These are phyloP conservation scores for Gastrodia elata DNA, from an alignment of 106 monocot genomes.

Conservation along the genomic window DNA sequence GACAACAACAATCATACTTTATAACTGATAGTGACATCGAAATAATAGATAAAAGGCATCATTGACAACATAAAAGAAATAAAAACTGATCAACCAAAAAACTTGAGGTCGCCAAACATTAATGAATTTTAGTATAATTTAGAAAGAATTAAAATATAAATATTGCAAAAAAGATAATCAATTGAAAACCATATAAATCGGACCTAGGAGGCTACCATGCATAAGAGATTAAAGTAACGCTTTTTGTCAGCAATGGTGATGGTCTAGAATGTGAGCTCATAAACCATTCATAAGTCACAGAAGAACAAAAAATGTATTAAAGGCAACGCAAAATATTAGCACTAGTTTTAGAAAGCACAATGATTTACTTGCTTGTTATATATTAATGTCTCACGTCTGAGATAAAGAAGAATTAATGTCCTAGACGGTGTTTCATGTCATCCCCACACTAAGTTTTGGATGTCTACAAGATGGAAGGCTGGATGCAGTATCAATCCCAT, in stretches of 20 bases:
- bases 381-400: neutral
- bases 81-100: neutral
- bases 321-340: neutral
- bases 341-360: neutral
- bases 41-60: neutral
- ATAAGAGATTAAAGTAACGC: neutral
- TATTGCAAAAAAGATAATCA: neutral
- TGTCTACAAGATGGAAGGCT: neutral
- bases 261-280: neutral
- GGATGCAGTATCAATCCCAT: neutral
- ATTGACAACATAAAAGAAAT: neutral
- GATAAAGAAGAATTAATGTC: neutral
- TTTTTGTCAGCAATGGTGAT: neutral
- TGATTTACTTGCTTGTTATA: neutral
- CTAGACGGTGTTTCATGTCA: neutral
- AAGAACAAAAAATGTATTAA: neutral
- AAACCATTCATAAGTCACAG: neutral
- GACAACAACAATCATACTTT: slow-evolving; percentile 10
- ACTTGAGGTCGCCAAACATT: neutral
- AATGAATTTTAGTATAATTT: neutral
- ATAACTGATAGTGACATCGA: neutral
- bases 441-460: neutral
- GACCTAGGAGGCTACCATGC: neutral
- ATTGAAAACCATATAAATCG: neutral
- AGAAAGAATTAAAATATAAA: neutral